Percentiles rank a stretch among this genome's conserved stretches.
Evolutionary conservation across 2,329 filamentous ascomycete genomes (phyloP).

Genomic region (Venturiaceae sp.): DNA sequence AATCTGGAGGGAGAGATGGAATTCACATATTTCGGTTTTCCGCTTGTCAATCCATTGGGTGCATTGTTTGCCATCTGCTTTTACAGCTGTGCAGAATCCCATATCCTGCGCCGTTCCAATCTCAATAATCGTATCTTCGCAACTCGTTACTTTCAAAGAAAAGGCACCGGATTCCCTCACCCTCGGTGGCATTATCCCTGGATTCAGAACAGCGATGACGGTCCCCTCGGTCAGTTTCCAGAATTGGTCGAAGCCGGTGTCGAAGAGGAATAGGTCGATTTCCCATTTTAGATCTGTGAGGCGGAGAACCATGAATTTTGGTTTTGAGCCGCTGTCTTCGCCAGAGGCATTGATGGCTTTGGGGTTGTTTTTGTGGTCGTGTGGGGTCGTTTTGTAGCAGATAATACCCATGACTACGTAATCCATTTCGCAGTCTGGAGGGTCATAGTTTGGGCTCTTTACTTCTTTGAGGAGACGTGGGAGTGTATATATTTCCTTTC

Average conservation of each 20-base stretch:
- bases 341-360: constrained; percentile 27
- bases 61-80: constrained; percentile 76
- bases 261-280: constrained; percentile 85
- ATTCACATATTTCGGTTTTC: constrained; percentile 87
- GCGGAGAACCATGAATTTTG: constrained; percentile 88
- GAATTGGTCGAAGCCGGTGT: constrained; percentile 80
- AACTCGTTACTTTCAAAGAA: constrained; percentile 73
- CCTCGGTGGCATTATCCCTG: constrained; percentile 79
- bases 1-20: constrained; percentile 75
- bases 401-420: constrained; percentile 84
- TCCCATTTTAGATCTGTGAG: constrained; percentile 86
- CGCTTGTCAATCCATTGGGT: constrained; percentile 78
- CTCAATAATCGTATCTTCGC: constrained; percentile 82
- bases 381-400: constrained; percentile 78
- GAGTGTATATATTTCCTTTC: constrained; percentile 67
- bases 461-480: constrained; percentile 73
- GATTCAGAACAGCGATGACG: constrained; percentile 84
- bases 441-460: constrained; percentile 71
- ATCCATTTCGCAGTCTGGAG: constrained; percentile 70
- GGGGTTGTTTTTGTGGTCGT: constrained; percentile 43
- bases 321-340: constrained; percentile 45
- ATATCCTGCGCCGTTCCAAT: constrained; percentile 77
- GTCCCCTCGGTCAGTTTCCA: constrained; percentile 94
- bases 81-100: constrained; percentile 76
- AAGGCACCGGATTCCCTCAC: constrained; percentile 73